phyloP scores from a whole-genome alignment of 2,329 filamentous ascomycete genomes.

The Trichoderma simmonsii region DNA sequence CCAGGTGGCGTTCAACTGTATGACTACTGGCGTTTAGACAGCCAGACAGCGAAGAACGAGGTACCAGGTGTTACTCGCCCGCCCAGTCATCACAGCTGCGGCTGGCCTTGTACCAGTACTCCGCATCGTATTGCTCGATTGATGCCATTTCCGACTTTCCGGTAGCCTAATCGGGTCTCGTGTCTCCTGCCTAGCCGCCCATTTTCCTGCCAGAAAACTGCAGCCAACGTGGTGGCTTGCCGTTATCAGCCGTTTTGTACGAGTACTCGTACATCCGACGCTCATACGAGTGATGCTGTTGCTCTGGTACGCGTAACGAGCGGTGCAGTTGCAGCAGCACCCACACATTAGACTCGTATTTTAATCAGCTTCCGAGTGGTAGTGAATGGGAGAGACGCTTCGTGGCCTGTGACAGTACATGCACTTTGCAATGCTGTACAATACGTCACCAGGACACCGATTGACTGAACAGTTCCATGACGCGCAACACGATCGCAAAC shows the following conservation, averaged over 20 bases:
- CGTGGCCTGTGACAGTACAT: not conserved
- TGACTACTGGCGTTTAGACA: not conserved
- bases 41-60: too few relatives aligned
- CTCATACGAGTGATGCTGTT: not conserved
- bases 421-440: not conserved
- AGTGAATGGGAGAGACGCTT: not conserved
- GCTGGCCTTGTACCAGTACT: not conserved
- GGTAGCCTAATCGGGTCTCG: constrained; percentile 3
- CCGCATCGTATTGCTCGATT: constrained; percentile 1
- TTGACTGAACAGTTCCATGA: not conserved
- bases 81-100: not conserved
- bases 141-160: constrained; percentile 6
- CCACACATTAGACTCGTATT: constrained; percentile 9
- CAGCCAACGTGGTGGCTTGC: constrained; percentile 5
- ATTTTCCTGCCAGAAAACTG: not conserved
- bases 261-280: not conserved
- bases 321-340: not conserved
- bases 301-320: not conserved
- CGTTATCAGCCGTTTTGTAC: not conserved
- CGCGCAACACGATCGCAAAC: not conserved
- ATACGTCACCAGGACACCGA: not conserved
- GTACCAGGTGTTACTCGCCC: not conserved
- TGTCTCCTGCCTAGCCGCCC: constrained; percentile 2
- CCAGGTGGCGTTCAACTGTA: not conserved
- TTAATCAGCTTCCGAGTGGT: not conserved